Percentiles rank a stretch among this genome's conserved stretches.
Conservation (phyloP, 345 rosid species). For the Melaleuca alternifolia region DNA sequence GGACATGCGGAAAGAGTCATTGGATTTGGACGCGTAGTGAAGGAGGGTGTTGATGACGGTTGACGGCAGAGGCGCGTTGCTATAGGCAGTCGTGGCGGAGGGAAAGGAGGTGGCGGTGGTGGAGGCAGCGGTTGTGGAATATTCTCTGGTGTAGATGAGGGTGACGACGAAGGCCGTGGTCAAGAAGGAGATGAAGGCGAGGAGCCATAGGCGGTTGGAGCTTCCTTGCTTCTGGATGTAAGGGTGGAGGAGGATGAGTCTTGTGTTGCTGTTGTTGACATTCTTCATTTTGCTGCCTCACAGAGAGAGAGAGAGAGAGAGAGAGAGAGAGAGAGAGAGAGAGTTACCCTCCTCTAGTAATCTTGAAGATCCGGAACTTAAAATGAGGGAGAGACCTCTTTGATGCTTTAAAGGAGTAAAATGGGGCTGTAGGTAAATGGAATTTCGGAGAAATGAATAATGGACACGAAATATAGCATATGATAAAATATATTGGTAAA, state of each 20-base stretch:
- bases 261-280: constrained; percentile 66
- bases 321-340: not conserved
- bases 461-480: not conserved
- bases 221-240: constrained; percentile 79
- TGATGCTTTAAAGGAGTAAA: not conserved
- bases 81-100: constrained; percentile 12
- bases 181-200: constrained; percentile 70
- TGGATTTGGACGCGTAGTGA: constrained; percentile 72
- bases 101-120: constrained; percentile 9
- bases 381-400: not conserved
- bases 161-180: constrained; percentile 73
- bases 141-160: constrained; percentile 65
- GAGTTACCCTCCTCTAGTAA: constrained; percentile 28
- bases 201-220: constrained; percentile 71
- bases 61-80: constrained; percentile 36
- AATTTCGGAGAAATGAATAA: not conserved
- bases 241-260: constrained; percentile 86
- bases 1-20: constrained; percentile 71
- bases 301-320: constrained; percentile 4
- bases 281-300: constrained; percentile 7
- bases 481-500: not conserved
- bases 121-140: constrained; percentile 12
- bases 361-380: not conserved
- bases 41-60: constrained; percentile 71
- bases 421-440: not conserved